Base-by-base conservation (phyloP, 139 green algal species). In the Asterochloris sp. region DNA sequence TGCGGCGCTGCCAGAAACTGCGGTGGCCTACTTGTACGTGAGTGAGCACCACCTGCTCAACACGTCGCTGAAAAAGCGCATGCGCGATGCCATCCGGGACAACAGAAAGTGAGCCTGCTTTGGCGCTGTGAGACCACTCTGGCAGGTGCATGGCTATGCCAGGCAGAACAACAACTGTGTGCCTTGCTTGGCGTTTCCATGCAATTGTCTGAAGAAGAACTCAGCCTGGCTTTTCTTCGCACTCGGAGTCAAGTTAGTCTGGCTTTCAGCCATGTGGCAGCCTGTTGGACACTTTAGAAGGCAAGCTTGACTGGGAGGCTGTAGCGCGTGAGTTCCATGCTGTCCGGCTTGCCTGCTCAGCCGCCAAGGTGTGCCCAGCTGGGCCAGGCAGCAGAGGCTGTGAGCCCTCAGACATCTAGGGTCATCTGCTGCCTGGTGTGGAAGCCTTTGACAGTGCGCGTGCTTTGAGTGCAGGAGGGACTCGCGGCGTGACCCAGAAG, bases 11-110 rank as follows among this genome's bases (percentile, higher is more conserved):
- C 84, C 82, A 24, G 23, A 85, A 54, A 94, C 91, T 2, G 77
- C 80, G 0, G 88, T 94, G 26, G 82, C 64, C 11, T 89, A 90
- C 89, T 80, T 92, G 84, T 94, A 92, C 77, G 88, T 93, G 67
- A 91, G 84, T 62, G 91, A 94, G 85, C 87, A 89, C 68, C 88
- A 93, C 82, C 78, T 93, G 17, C 38, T 76, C 13, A 64, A 80
- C 38, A 89, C 83, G 38, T 62, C 87, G 73, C 69, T 93, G 10
- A 93, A 94, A 80, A 84, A 71, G 8, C 79, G 73, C 63, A 92
- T 94, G 89, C 82, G 82, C 54, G 87, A 89, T 17, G 84, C 82
- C 63, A 92, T 92, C 69, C 84, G 89, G 0, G 82, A 85, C 67
- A 94, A 92, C 74, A 84, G 91, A 74, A 89, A 81, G 84, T 87